phyloP scores from a whole-genome alignment of 176 grass and related monocot genomes.

The Oropetium thomaeum region DNA sequence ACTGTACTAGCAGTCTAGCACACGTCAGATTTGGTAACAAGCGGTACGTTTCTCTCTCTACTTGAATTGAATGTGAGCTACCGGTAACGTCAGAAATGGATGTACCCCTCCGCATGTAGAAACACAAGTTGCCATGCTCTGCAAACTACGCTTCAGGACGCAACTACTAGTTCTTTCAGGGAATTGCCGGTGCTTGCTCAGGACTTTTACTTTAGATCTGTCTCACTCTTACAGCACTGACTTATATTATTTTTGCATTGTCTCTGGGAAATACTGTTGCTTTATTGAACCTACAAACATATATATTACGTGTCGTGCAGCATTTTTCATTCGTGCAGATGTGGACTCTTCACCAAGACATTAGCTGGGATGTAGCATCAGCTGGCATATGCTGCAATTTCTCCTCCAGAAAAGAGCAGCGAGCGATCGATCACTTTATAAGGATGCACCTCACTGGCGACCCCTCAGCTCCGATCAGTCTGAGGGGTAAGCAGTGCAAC shows the following conservation, averaged over 20 bases:
- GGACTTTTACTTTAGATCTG: background rate
- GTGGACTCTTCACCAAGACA: background rate
- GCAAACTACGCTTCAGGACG: background rate
- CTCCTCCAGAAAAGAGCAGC: constrained; percentile 10
- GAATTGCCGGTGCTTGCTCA: background rate
- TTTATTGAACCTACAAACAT: constrained; percentile 22
- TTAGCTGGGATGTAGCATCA: background rate
- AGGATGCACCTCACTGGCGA: constrained; percentile 85
- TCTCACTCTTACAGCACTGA: background rate
- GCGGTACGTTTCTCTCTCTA: background rate
- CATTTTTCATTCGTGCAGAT: background rate
- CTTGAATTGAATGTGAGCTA: background rate
- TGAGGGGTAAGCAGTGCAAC: constrained; percentile 81
- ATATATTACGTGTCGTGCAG: background rate
- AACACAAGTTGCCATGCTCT: background rate
- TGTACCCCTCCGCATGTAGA: too few species aligned
- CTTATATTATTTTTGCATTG: background rate
- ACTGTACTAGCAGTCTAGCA: background rate
- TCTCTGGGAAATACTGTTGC: background rate
- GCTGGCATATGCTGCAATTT: background rate
- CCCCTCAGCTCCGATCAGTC: constrained; percentile 64
- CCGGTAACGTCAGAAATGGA: too few species aligned
- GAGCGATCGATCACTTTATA: constrained; percentile 56
- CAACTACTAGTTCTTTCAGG: too few species aligned
- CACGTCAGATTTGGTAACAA: background rate